phyloP scores from a whole-genome alignment of 352 stramenopile species.

The Phytophthora rubi region DNA sequence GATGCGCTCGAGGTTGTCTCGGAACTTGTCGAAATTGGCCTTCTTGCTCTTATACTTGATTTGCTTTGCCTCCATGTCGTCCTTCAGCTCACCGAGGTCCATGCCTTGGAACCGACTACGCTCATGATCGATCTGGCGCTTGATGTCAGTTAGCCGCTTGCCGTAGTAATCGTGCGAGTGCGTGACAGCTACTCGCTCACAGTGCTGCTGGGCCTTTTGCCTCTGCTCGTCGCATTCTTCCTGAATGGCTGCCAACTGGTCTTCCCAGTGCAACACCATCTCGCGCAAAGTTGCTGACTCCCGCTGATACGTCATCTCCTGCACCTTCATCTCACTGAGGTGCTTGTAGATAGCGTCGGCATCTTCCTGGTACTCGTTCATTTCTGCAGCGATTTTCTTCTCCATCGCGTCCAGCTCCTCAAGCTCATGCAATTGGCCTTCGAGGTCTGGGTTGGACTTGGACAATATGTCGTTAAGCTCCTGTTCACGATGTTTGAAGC shows the following conservation, averaged over 20 bases:
- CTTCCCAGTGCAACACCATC: slow-evolving; percentile 58
- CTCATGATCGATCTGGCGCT: slow-evolving; percentile 78
- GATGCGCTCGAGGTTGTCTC: slow-evolving; percentile 66
- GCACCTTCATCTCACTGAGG: slow-evolving; percentile 73
- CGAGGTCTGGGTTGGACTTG: slow-evolving; percentile 74
- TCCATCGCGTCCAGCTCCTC: slow-evolving; percentile 63
- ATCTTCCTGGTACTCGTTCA: slow-evolving; percentile 67
- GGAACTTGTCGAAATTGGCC: slow-evolving; percentile 63
- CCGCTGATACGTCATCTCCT: slow-evolving; percentile 69
- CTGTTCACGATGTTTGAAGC: slow-evolving; percentile 45
- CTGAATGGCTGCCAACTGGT: slow-evolving; percentile 52
- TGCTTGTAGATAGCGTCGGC: slow-evolving; percentile 77
- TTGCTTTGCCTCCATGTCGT: slow-evolving; percentile 79
- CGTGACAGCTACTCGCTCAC: slow-evolving; percentile 68
- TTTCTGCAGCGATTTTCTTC: slow-evolving; percentile 50
- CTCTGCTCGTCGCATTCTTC: slow-evolving; percentile 68
- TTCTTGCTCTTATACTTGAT: slow-evolving; percentile 78
- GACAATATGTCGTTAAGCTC: slow-evolving; percentile 66
- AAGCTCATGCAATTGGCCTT: slow-evolving; percentile 60
- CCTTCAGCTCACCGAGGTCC: slow-evolving; percentile 74
- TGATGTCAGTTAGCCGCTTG: slow-evolving; percentile 80
- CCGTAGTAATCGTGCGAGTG: slow-evolving; percentile 82
- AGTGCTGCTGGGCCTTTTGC: slow-evolving; percentile 66
- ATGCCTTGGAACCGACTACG: slow-evolving; percentile 82
- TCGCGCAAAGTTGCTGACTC: slow-evolving; percentile 52